phyloP scores from a whole-genome alignment of 2,329 filamentous ascomycete genomes.

The Ceratocystis alfenasii region DNA sequence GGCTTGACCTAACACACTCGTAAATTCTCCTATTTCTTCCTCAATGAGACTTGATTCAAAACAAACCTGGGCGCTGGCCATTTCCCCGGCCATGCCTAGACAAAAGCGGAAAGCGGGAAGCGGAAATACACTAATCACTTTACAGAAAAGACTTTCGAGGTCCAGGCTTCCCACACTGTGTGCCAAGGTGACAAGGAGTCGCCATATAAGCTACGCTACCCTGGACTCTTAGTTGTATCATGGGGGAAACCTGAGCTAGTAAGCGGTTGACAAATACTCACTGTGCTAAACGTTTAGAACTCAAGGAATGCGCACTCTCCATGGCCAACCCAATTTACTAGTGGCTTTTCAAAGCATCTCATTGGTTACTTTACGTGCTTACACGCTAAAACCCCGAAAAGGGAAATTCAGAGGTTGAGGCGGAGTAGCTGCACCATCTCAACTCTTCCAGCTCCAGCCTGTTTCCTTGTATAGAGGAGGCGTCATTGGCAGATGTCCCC shows the following conservation, averaged over 20 bases:
- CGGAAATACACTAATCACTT: background rate
- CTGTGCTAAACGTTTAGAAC: background rate
- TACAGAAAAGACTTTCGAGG: background rate
- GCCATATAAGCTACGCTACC: background rate
- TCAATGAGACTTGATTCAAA: background rate
- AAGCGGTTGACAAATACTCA: background rate
- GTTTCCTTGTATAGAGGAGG: background rate
- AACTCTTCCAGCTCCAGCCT: background rate
- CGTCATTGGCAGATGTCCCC: too few species aligned
- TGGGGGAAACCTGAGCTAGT: background rate
- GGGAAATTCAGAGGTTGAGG: background rate
- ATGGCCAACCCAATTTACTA: background rate
- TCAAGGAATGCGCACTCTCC: background rate
- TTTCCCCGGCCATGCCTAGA: background rate
- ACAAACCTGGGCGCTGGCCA: too few species aligned
- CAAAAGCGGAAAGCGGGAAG: background rate
- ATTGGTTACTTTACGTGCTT: background rate
- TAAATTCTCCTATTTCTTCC: background rate
- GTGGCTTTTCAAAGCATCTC: background rate
- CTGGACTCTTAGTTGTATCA: background rate
- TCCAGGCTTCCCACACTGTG: background rate
- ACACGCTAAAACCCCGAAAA: background rate
- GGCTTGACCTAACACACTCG: too few species aligned
- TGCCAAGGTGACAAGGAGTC: background rate
- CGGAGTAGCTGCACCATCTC: background rate